Base-by-base conservation (phyloP, 2,329 filamentous ascomycete genomes). In the Nemania serpens region DNA sequence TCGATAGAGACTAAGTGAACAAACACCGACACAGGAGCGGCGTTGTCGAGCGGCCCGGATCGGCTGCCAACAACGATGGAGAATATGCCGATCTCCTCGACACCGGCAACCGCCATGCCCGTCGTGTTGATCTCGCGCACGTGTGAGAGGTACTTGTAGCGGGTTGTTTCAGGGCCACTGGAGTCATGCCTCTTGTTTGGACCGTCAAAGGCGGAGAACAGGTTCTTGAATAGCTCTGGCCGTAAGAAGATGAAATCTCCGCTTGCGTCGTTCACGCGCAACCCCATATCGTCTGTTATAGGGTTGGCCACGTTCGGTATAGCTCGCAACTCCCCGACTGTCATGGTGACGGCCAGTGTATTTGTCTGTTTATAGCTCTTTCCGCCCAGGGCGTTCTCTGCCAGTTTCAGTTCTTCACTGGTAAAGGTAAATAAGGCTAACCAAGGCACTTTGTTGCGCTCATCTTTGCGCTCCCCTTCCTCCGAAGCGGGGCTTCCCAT, bases 1-100 rank as follows among this genome's bases (percentile, higher is more conserved):
- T 79, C 75, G 5, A 81, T 70, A 0, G 71, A 75, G 2, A 80
- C 68, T 0, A 80, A 70, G 61, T 81, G 78, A 0, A 68, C 76
- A 2, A 63, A 58, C n/a, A 76, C 64, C 0, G 70, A 63, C 0
- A 68, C 66, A 0, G 76, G 71, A 10, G 58, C 12, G 2, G 20
- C 33, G 15, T 64, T 71, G 15, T 71, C 61, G 0, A 75, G 50
- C 0, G 72, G 71, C 0, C 78, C 79, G 0, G 70, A 67, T 5
- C 78, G 71, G 41, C 70, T 61, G 2, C 69, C 68, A 0, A 80
- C 59, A 1, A 80, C 72, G 17, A 80, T 69, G 7, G 61, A 66
- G 37, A 75, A 79, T 2, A 73, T 56, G 12, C 68, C 75, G 0
- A 65, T 61, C 9, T 77, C 74, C 7, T 77, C 71, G 10, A 69